These are phyloP conservation scores for Lipomyces yamadae DNA, from an alignment of 805 yeast genomes.

Conservation along the genomic window DNA sequence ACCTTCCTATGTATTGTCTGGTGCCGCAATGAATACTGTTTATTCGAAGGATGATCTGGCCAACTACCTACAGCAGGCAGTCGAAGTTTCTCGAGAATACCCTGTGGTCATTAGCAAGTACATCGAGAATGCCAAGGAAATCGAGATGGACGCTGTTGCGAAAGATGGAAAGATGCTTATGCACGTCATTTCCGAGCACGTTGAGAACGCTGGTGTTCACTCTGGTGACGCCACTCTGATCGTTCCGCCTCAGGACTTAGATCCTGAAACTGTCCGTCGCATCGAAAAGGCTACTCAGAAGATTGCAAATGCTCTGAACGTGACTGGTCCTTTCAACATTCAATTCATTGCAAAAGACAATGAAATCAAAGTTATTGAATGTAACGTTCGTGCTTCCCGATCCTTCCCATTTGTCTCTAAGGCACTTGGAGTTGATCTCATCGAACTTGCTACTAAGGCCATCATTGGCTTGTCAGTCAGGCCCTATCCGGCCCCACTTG, in stretches of 20 bases:
- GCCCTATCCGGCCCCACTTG: slow-evolving; percentile 86
- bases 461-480: slow-evolving; percentile 84
- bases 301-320: slow-evolving; percentile 91
- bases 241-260: slow-evolving; percentile 95
- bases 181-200: slow-evolving; percentile 98
- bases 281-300: slow-evolving; percentile 95
- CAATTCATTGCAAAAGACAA: slow-evolving; percentile 96
- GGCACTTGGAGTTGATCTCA: slow-evolving; percentile 94
- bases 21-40: slow-evolving; percentile 99
- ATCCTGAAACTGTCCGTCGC: slow-evolving; percentile 83
- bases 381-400: slow-evolving; percentile 99
- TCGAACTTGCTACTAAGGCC: slow-evolving; percentile 96
- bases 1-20: slow-evolving; percentile 95
- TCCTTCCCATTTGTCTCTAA: slow-evolving; percentile 98
- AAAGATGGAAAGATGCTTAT: slow-evolving; percentile 89
- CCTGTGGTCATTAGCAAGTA: slow-evolving; percentile 97
- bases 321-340: slow-evolving; percentile 96
- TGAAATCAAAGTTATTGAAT: slow-evolving; percentile 96
- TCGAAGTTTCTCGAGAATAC: slow-evolving; percentile 95
- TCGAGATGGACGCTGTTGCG: slow-evolving; percentile 99
- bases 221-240: slow-evolving; percentile 98
- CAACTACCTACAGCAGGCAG: slow-evolving; percentile 88
- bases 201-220: slow-evolving; percentile 99
- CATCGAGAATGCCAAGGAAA: slow-evolving; percentile 95
- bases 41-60: slow-evolving; percentile 88